Percentiles rank a stretch among this genome's conserved stretches.
phyloP scores from a whole-genome alignment of 345 rosid species.

The Camelina sativa region DNA sequence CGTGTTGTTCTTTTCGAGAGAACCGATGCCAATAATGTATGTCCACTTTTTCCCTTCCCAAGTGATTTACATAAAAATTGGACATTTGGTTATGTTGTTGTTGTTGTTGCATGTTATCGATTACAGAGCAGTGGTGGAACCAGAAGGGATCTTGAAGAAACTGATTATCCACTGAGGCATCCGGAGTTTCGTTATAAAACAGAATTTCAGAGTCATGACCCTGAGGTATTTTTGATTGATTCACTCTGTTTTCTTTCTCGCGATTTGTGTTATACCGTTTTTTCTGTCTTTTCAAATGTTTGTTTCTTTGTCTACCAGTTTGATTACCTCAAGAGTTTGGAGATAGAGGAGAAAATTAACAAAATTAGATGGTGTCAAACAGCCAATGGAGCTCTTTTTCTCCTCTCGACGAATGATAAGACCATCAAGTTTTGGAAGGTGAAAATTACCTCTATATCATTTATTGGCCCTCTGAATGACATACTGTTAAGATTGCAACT shows the following conservation, averaged over 20 bases:
- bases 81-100: slow-evolving; percentile 35
- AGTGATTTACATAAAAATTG: neutral
- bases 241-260: slow-evolving; percentile 11
- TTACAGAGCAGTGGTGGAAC: slow-evolving; percentile 66
- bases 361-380: slow-evolving; percentile 94
- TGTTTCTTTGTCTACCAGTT: slow-evolving; percentile 55
- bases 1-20: slow-evolving; percentile 95
- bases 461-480: slow-evolving; percentile 20
- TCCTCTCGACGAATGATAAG: slow-evolving; percentile 75
- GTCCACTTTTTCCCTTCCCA: slow-evolving; percentile 36
- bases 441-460: slow-evolving; percentile 20
- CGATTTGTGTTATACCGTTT: neutral
- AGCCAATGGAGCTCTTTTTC: slow-evolving; percentile 81
- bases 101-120: slow-evolving; percentile 31
- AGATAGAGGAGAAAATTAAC: slow-evolving; percentile 98
- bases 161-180: slow-evolving; percentile 61
- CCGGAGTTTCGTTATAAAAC: slow-evolving; percentile 92
- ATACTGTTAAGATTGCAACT: slow-evolving; percentile 10
- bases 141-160: slow-evolving; percentile 72
- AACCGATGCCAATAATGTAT: slow-evolving; percentile 69
- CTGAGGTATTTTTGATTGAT: slow-evolving; percentile 61
- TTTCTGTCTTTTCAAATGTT: slow-evolving; percentile 24
- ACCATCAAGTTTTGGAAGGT: slow-evolving; percentile 87
- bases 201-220: slow-evolving; percentile 97
- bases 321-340: slow-evolving; percentile 97